Conservation (phyloP, 2,329 filamentous ascomycete genomes). For the Metarhizium album region DNA sequence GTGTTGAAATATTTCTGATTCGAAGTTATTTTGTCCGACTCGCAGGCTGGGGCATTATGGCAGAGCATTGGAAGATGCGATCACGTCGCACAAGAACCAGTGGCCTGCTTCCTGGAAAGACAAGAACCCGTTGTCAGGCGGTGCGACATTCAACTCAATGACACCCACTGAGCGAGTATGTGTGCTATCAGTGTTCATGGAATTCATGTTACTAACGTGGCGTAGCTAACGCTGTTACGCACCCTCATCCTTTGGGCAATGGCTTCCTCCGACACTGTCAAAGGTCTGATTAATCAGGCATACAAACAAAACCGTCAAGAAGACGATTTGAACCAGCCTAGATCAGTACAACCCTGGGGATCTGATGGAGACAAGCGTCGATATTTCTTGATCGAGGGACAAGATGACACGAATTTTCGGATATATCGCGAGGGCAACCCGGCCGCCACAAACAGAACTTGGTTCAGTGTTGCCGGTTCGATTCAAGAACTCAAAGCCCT, state of each 20-base stretch:
- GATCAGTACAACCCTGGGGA: conserved; percentile 87
- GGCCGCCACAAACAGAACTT: conserved; percentile 62
- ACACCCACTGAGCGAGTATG: conserved; percentile 68
- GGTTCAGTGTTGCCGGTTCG: conserved; percentile 85
- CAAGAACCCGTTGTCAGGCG: conserved; percentile 72
- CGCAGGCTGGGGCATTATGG: conserved; percentile 80
- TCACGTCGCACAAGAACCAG: conserved; percentile 73
- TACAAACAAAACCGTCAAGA: conserved; percentile 85
- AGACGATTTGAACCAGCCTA: conserved; percentile 67
- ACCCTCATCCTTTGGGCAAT: conserved; percentile 82
- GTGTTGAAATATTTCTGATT: conserved; percentile 7
- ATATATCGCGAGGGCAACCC: conserved; percentile 91
- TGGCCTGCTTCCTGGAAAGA: conserved; percentile 80
- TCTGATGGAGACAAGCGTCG: conserved; percentile 80
- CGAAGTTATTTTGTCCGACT: conserved; percentile 8
- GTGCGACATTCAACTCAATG: conserved; percentile 74
- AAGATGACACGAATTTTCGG: conserved; percentile 87
- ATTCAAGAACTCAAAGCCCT: conserved; percentile 77
- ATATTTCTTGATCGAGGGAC: conserved; percentile 88
- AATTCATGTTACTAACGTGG: conserved; percentile 6
- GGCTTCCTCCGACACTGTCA: conserved; percentile 75
- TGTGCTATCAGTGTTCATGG: not conserved
- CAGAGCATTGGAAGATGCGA: conserved; percentile 86
- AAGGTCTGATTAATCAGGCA: conserved; percentile 69
- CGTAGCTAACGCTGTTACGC: conserved; percentile 69